Evolutionary conservation across 2,329 filamentous ascomycete species (phyloP), one percentile per base, ranked within the genome.

Genomic region (Aspergillus flavus): DNA sequence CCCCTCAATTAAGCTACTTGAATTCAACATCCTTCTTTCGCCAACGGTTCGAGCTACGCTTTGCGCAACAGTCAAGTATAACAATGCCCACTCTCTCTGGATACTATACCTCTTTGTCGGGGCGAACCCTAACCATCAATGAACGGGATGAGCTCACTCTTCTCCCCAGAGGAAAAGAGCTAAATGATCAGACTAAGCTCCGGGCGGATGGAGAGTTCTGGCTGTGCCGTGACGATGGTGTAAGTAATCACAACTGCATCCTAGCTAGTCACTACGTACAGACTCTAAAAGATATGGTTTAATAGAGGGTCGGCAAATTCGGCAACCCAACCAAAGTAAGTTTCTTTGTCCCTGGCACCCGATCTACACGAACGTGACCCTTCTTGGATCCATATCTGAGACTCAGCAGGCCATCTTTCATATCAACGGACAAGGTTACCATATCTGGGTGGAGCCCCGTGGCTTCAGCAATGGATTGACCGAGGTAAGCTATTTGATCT

Each of bases 171-270:
- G 48, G 43, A 2, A 21, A 16, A 12, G 32, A 34, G 26, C 32
- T 36, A 21, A 12, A 39, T 10, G 6, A 21, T 1, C 6, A 2
- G 34, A 23, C 23, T 39, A 61, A 57, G 23, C 59, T 61, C n/a
- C 59, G 59, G 10, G 59, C 50, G 10, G 41, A 61, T 39, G 59
- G 36, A 14, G 59, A 61, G n/a, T 61, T 61, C 32, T 61, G 59
- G 59, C 41, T 61, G 4, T 61, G 59, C 34, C 19, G 43, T 6
- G 52, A 61, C 7, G 59, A 61, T 57, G 59, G 52, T 4, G 59
- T 61, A 26, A 21, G 59, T 56, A 32, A 32, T 32, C 30, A 32
- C 30, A 32, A 2, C 30, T 32, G 9, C 30, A 32, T 32, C 30
- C 30, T 32, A 32, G 10, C 30, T 11, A 32, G 30, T 32, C 30